Evolutionary conservation across 257 asterid species (phyloP), one percentile per base, ranked within the genome.

Genomic region (Petunia secreta): DNA sequence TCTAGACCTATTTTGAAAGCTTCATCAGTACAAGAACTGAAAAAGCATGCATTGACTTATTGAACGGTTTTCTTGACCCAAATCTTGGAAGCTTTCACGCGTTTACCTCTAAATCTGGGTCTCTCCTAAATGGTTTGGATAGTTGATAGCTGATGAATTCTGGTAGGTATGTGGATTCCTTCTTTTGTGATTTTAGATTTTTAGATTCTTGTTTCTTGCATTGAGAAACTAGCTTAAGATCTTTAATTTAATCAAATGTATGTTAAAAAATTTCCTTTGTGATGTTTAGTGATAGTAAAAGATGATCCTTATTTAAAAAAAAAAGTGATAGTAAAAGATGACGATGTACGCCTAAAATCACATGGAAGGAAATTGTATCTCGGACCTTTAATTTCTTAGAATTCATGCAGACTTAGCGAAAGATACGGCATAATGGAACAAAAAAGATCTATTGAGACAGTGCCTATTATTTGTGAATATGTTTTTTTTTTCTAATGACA

Each of bases 81-180:
- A 43, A 44, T 68, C 16, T 67, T 44, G 41, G 76, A 25, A 16
- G 15, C 5, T 16, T 44, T 68, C 76, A 44, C 39, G n/a, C 4
- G 43, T 16, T 68, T 3, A 2, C 39, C 40, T 68, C 40, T 44
- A 38, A 68, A 5, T 44, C 15, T 68, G 58, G 38, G n/a, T 16
- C 16, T 68, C 58, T 68, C 76, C 38, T 44, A 57, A 68, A 8
- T 44, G 58, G 25, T 68, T 68, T 44, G 16, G 75, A 68, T 68
- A 16, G 57, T 43, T 1, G 75, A 68, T 68, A 16, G 57, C n/a
- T 1, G 34, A 37, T 1, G 16, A 44, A 46, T 67, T 9, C n/a
- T 67, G 75, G 53, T 3, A 41, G 10, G 75, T 67, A n/a, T n/a
- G 4, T 44, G 41, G 50, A 39, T 39, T 39, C 39, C 14, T 65